Evolutionary conservation across 352 stramenopile genomes (phyloP).

Genomic region (Pythium pyrilobum): DNA sequence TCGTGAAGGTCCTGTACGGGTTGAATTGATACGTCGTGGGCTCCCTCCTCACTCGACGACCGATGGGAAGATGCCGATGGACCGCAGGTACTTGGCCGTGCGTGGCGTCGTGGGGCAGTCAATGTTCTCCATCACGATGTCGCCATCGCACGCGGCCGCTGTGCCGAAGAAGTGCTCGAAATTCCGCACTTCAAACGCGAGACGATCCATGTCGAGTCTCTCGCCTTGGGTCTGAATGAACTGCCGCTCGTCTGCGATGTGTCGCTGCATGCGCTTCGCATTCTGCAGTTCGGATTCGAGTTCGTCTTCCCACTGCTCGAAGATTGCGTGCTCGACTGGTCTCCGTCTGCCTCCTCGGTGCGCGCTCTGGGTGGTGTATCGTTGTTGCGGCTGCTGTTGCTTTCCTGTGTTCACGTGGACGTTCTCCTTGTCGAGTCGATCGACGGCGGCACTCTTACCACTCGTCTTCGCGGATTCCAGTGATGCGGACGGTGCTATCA

Average conservation of each 20-base stretch:
- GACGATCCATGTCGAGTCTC: constrained; percentile 12
- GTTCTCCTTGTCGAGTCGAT: constrained; percentile 16
- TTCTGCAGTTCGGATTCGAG: constrained; percentile 16
- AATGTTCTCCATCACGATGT: constrained; percentile 13
- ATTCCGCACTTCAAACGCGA: constrained; percentile 17
- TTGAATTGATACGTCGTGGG: neutral
- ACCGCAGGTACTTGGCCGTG: constrained; percentile 12
- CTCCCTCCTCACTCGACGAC: constrained; percentile 6
- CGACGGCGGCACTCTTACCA: no score
- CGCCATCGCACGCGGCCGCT: neutral
- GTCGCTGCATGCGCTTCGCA: constrained; percentile 3
- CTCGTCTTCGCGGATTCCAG: neutral
- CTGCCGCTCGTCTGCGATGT: constrained; percentile 11
- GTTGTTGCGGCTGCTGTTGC: neutral
- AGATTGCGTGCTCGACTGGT: constrained; percentile 7
- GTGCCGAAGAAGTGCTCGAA: constrained; percentile 20
- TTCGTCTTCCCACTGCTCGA: constrained; percentile 18
- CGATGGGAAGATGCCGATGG: constrained; percentile 17
- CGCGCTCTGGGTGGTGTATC: neutral
- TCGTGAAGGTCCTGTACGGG: neutral
- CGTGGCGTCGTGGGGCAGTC: constrained; percentile 18
- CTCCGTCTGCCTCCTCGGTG: neutral
- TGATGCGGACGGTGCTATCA: constrained; percentile 11
- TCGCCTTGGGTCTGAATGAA: constrained; percentile 9
- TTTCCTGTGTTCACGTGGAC: constrained; percentile 19